These are phyloP conservation scores for Scedosporium aurantiacum DNA, from an alignment of 2,329 filamentous ascomycete species.

Conservation along the genomic window DNA sequence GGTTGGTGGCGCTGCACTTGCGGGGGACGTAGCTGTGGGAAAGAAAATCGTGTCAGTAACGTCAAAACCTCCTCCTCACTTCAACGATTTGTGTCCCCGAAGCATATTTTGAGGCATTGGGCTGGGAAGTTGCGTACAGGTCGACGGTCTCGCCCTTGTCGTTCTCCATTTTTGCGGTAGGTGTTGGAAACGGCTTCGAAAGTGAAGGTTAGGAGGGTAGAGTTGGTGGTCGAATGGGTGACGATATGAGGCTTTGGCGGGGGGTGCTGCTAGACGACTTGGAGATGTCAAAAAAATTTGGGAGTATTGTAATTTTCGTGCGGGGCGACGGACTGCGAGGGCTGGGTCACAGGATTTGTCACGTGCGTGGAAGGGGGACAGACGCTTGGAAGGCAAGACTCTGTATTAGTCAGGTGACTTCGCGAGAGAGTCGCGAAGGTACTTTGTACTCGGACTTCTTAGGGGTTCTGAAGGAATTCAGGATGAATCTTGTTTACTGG, in stretches of 20 bases:
- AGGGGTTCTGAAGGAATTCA: too few relatives aligned
- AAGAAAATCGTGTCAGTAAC: not conserved
- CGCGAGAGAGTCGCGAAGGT: slow-evolving; percentile 1
- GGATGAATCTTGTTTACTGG: not conserved
- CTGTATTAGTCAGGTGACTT: slow-evolving; percentile 3
- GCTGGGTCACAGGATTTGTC: not conserved
- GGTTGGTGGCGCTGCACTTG: slow-evolving; percentile 98
- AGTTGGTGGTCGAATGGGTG: not conserved
- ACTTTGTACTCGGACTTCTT: not conserved
- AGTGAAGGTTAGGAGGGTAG: not conserved
- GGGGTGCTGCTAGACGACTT: not conserved
- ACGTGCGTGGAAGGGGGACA: not conserved
- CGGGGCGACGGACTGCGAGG: slow-evolving; percentile 1
- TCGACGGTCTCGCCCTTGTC: slow-evolving; percentile 99
- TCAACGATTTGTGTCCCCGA: not conserved
- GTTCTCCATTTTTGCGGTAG: slow-evolving; percentile 85
- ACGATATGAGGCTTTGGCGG: not conserved
- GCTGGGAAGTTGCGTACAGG: slow-evolving; percentile 58
- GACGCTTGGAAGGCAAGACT: too few relatives aligned
- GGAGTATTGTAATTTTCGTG: slow-evolving; percentile 7
- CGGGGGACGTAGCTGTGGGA: slow-evolving; percentile 78
- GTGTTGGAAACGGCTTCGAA: slow-evolving; percentile 14
- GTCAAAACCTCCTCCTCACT: not conserved
- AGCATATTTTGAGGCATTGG: not conserved
- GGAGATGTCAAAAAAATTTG: not conserved